A percentile compares a stretch with the other conserved stretches of the same genome.
phyloP scores from a whole-genome alignment of 1,139 yeast genomes.

The Kazachstania sp. region DNA sequence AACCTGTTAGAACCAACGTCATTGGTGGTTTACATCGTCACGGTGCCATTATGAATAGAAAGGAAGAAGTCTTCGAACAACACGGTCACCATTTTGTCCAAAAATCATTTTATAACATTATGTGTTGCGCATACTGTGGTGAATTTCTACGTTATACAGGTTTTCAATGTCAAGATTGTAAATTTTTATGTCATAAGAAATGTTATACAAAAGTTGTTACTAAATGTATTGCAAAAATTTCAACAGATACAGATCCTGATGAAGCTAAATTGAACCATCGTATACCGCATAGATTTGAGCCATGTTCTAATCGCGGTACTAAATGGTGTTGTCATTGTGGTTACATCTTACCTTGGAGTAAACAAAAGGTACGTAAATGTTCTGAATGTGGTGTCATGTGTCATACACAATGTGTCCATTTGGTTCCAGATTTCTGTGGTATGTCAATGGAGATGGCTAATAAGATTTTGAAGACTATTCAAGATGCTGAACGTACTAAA shows the following conservation, averaged over 20 bases:
- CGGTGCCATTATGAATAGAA: slow-evolving; percentile 93
- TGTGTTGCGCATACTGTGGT: slow-evolving; percentile 96
- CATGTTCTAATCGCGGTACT: slow-evolving; percentile 84
- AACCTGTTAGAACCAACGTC: slow-evolving; percentile 39
- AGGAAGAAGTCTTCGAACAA: slow-evolving; percentile 90
- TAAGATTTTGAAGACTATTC: slow-evolving; percentile 75
- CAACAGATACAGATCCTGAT: slow-evolving; percentile 74
- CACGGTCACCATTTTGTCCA: slow-evolving; percentile 97
- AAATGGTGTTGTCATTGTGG: slow-evolving; percentile 99
- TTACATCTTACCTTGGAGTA: slow-evolving; percentile 88
- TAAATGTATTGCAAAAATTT: slow-evolving; percentile 85
- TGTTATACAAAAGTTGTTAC: slow-evolving; percentile 93
- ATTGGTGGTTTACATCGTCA: slow-evolving; percentile 75
- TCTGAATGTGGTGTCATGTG: slow-evolving; percentile 93
- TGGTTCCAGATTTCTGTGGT: slow-evolving; percentile 97
- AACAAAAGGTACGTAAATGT: slow-evolving; percentile 90
- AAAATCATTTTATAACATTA: slow-evolving; percentile 88
- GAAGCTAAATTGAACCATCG: slow-evolving; percentile 91
- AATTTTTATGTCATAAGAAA: slow-evolving; percentile 86
- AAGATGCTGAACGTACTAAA: slow-evolving; percentile 54
- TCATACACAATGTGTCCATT: slow-evolving; percentile 83
- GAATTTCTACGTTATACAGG: slow-evolving; percentile 92
- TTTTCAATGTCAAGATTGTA: slow-evolving; percentile 93
- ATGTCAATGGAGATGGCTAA: slow-evolving; percentile 98
- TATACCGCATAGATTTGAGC: slow-evolving; percentile 93